These are phyloP conservation scores for Calonectria hawksworthii DNA, from an alignment of 2,329 filamentous ascomycete species.

Conservation along the genomic window DNA sequence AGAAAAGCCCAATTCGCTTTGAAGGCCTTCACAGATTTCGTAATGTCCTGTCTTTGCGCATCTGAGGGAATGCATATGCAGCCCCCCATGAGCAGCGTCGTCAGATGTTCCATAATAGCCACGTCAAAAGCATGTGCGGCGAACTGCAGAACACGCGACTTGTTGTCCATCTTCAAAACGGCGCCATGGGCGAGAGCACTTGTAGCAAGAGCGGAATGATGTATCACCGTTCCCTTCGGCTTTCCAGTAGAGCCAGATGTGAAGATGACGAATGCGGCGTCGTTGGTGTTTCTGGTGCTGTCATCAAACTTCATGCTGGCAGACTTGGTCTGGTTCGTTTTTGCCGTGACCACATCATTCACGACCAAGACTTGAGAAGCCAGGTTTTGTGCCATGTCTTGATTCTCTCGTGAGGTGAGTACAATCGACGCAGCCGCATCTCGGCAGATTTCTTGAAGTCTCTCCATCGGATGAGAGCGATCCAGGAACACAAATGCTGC, in stretches of 20 bases:
- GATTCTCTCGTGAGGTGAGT: background rate
- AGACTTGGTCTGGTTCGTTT: background rate
- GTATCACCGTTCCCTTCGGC: background rate
- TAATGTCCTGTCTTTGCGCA: background rate
- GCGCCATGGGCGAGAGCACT: background rate
- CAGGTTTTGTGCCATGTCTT: background rate
- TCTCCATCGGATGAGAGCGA: background rate
- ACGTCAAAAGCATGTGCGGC: background rate
- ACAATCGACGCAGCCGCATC: background rate
- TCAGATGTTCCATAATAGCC: background rate
- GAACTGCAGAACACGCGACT: background rate
- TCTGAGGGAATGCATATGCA: background rate
- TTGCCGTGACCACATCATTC: background rate
- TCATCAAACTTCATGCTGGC: background rate
- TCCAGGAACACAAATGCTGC: background rate
- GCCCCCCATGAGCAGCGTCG: background rate
- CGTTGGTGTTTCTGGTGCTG: background rate
- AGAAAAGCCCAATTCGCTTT: background rate
- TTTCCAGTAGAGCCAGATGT: background rate
- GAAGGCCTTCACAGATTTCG: background rate
- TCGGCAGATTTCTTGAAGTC: background rate
- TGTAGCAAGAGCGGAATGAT: background rate
- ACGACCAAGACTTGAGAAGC: background rate
- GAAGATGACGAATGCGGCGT: background rate
- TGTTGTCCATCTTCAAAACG: background rate